A percentile compares a stretch with the other conserved stretches of the same genome.
Evolutionary conservation across 441 rosid genomes (phyloP).

Genomic region (Adansonia grandidieri): DNA sequence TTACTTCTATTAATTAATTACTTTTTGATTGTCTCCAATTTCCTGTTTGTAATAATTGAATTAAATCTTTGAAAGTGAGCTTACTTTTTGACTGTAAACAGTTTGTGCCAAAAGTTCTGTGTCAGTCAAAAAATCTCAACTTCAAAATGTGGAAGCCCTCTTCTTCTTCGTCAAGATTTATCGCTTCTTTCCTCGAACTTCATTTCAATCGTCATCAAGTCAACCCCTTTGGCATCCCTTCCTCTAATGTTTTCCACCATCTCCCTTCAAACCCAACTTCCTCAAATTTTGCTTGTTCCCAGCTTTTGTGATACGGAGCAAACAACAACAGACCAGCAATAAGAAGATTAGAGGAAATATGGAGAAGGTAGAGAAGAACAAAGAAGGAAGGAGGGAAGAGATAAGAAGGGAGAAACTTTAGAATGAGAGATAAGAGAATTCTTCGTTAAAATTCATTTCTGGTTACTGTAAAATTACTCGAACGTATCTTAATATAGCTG

Average conservation of each 20-base stretch:
- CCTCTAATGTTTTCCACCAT: conserved; percentile 28
- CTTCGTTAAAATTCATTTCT: no score
- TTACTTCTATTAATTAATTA: background rate
- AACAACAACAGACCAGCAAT: no score
- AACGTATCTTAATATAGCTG: no score
- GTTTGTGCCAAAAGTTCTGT: background rate
- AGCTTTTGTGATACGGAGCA: conserved; percentile 27
- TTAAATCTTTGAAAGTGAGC: background rate
- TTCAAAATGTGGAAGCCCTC: conserved; percentile 61
- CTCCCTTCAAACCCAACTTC: conserved; percentile 40
- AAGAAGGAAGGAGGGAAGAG: no score
- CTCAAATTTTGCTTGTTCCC: conserved; percentile 39
- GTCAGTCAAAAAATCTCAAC: conserved; percentile 12
- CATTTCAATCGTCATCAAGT: conserved; percentile 37
- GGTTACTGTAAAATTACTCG: no score
- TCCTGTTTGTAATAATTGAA: background rate
- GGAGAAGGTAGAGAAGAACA: no score
- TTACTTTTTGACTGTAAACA: background rate
- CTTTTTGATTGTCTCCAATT: background rate
- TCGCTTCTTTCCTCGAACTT: conserved; percentile 49
- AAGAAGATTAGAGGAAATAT: no score
- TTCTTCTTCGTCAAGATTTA: conserved; percentile 37
- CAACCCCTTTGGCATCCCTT: conserved; percentile 24
- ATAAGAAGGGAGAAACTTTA: no score
- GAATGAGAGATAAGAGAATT: no score